Evolutionary conservation across 1,139 yeast species (phyloP), one percentile per base, ranked within the genome.

Genomic region (Zygosaccharomyces pseudobailii): DNA sequence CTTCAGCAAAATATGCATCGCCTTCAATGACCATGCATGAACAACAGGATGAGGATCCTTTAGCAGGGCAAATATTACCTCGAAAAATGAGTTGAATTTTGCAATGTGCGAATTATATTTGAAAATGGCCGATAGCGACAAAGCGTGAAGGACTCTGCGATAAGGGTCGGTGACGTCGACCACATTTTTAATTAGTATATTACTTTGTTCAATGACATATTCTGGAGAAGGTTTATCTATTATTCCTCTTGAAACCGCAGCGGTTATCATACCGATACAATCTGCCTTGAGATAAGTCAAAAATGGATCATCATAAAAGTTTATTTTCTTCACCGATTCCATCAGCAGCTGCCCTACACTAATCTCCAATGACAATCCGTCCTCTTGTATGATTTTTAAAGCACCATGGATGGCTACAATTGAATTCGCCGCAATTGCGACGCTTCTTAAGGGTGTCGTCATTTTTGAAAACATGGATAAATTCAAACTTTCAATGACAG

Each of bases 21-120:
- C 77, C 45, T 76, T 76, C 52, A 89, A 63, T 0, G 94, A 75
- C 73, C 87, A 84, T 48, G 78, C 75, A 61, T 87, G 89, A 10
- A 92, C 89, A 3, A 79, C 70, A 0, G 96, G 96, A 61, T 90
- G 92, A 0, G 96, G 94, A 66, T 90, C 97, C 33, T 71, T 71
- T 3, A 85, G 68, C 39, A 90, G 71, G 21, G 87, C 84, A 17
- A 74, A 66, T 7, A 83, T 63, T 4, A 87, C 80, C 35, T 81
- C 81, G 49, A 76, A 72, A 9, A 84, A 76, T 1, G 71, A 60
- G 42, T 67, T 66, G 50, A 76, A 67, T 42, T 68, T 65, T 10
- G 70, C 61, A 55, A 71, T 67, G 19, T 75, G 73, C 0, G 80
- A 70, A 45, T 73, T 72, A 51, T 69, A 71, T 49, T 76, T 73